phyloP scores from a whole-genome alignment of 2,329 filamentous ascomycete species.

The Didymosphaeria variabile region DNA sequence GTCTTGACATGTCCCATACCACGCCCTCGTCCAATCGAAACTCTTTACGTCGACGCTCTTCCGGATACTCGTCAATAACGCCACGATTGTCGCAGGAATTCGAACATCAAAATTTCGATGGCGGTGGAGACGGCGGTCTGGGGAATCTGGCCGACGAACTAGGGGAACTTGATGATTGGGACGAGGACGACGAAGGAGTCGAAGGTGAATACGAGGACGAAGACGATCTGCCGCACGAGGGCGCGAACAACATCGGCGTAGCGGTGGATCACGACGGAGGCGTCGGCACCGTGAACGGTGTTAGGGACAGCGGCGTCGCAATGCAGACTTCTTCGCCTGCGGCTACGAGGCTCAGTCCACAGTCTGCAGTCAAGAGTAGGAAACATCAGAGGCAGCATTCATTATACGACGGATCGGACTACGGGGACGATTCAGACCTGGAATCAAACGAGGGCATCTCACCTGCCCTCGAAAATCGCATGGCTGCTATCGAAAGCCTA shows the following conservation, averaged over 20 bases:
- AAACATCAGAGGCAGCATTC: conserved; percentile 55
- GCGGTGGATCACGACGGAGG: conserved; percentile 48
- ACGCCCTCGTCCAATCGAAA: conserved; percentile 47
- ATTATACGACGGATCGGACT: conserved; percentile 77
- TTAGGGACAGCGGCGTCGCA: conserved; percentile 58
- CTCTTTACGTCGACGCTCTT: conserved; percentile 53
- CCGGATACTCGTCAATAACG: conserved; percentile 57
- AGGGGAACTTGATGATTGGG: conserved; percentile 69
- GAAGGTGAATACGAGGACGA: conserved; percentile 52
- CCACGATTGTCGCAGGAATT: conserved; percentile 52
- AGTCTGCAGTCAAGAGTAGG: conserved; percentile 40
- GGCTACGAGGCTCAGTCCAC: conserved; percentile 49
- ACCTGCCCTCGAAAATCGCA: conserved; percentile 71
- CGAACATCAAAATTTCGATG: conserved; percentile 52
- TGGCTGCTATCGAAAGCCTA: conserved; percentile 76
- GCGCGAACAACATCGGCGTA: conserved; percentile 37
- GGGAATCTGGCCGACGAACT: conserved; percentile 85
- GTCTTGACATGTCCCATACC: conserved; percentile 53
- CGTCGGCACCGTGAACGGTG: conserved; percentile 42
- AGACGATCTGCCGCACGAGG: conserved; percentile 36
- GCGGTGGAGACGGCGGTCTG: conserved; percentile 64
- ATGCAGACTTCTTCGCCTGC: conserved; percentile 52
- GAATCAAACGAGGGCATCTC: conserved; percentile 73
- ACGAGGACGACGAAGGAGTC: conserved; percentile 68
- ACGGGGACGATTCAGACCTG: conserved; percentile 75